Evolutionary conservation across 495 filamentous ascomycete species (phyloP), one percentile per base, ranked within the genome.

Genomic region (Elaphomyces granulatus): DNA sequence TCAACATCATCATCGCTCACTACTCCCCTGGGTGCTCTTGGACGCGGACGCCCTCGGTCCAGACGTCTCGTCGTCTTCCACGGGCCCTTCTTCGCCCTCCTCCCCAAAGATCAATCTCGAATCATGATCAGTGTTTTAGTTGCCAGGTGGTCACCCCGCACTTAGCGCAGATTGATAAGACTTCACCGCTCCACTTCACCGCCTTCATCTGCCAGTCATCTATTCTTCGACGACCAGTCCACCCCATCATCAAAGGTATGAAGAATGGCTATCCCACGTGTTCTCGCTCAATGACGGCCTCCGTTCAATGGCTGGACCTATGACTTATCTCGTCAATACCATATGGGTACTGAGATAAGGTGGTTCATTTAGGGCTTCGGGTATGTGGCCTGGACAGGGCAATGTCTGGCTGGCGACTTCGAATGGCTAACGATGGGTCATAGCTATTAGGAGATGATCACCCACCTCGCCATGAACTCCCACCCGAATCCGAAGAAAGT

Each of bases 361-460:
- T 99, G 90, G 92, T 96, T 96, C 80, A 84, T 86, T 58, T 90
- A 96, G n/a, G 66, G 79, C 93, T 62, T 92, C 83, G 43, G 67
- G 83, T 52, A 94, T 95, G 86, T 99, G 92, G 90, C 90, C 90
- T 36, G 90, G 90, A 52, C 92, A 96, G 66, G 8, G n/a, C n/a
- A n/a, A n/a, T n/a, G n/a, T n/a, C n/a, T n/a, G 8, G 7, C 33
- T 35, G 14, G 12, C 28, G 16, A 32, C 9, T 26, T 12, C 36
- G 37, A 52, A 50, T 15, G 20, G 23, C 17, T 18, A 16, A 17
- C 8, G 37, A 18, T 20, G 20, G n/a, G 8, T 16, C n/a, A 23
- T 42, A 78, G 74, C 44, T 96, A 96, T 77, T 90, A 99, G 68
- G 92, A 99, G 76, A 99, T 99, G 90, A 99, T 99, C 67, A 85